Evolutionary conservation across 2,329 filamentous ascomycete species (phyloP).

Genomic region (Aureobasidium sp.): DNA sequence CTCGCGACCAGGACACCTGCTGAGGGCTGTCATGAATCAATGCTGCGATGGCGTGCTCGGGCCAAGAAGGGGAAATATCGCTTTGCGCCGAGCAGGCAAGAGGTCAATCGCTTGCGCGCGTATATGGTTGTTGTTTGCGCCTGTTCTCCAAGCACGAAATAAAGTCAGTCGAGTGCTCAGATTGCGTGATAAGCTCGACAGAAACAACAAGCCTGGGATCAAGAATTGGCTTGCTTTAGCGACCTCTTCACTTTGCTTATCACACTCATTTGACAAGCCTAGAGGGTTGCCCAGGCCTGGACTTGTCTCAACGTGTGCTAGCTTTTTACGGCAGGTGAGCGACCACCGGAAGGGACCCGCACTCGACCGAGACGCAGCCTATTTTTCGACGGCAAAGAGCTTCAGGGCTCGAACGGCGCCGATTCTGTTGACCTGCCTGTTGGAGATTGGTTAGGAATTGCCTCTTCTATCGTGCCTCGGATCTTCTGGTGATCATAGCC

Average conservation of each 20-base stretch:
- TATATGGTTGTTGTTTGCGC: neutral
- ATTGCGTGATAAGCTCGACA: slow-evolving; percentile 10
- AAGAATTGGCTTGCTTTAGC: slow-evolving; percentile 1
- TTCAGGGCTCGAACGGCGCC: slow-evolving; percentile 4
- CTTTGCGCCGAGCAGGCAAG: neutral
- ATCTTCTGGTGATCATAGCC: neutral
- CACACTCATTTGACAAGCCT: slow-evolving; percentile 1
- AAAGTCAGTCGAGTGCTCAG: neutral
- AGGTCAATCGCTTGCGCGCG: neutral
- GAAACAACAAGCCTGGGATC: neutral
- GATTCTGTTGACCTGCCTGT: slow-evolving; percentile 9
- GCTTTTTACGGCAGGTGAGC: slow-evolving; percentile 9
- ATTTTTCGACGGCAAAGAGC: neutral
- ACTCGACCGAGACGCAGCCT: neutral
- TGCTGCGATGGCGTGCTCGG: neutral
- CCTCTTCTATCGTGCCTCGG: slow-evolving; percentile 6
- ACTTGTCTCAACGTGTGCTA: slow-evolving; percentile 6
- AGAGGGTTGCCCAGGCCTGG: neutral
- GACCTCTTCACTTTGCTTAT: slow-evolving; percentile 1
- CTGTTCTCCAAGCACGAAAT: neutral
- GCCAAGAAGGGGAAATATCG: neutral
- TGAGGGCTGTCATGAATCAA: neutral
- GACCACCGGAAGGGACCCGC: neutral
- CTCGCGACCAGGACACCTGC: neutral
- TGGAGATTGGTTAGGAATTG: neutral